Percentiles rank a stretch among this genome's conserved stretches.
Conservation (phyloP, 345 rosid species). For the Euphorbia pulcherrima region DNA sequence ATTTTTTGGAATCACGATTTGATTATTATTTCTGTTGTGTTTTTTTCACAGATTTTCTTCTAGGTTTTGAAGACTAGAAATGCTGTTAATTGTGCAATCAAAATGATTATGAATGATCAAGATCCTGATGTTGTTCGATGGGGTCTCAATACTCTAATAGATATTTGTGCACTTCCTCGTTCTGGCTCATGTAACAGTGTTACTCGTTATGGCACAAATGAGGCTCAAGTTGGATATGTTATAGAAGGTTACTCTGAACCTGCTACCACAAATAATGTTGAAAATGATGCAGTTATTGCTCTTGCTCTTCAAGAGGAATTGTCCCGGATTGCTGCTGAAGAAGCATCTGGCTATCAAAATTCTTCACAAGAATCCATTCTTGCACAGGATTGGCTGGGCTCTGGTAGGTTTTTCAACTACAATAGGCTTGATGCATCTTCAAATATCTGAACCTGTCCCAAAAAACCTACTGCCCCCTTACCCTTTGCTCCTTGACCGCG, state of each 20-base stretch:
- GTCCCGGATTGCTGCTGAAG: conserved; percentile 53
- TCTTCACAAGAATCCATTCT: conserved; percentile 45
- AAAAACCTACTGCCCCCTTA: no score
- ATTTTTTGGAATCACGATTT: not conserved
- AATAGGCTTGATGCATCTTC: no score
- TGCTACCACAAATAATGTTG: conserved; percentile 34
- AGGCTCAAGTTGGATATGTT: conserved; percentile 44
- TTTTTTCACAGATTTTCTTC: not conserved
- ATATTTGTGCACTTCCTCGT: conserved; percentile 52
- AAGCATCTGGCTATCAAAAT: conserved; percentile 39
- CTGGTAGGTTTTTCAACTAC: conserved; percentile 20
- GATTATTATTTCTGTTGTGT: not conserved
- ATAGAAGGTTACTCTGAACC: conserved; percentile 49
- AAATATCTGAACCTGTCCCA: no score
- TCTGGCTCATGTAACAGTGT: conserved; percentile 47
- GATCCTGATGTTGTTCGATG: conserved; percentile 80
- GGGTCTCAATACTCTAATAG: conserved; percentile 61
- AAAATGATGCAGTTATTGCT: conserved; percentile 77
- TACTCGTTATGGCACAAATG: conserved; percentile 44
- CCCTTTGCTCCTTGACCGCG: no score
- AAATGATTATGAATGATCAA: conserved; percentile 36
- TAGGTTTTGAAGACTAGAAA: not conserved
- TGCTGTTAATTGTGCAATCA: conserved; percentile 12
- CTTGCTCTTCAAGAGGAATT: conserved; percentile 70
- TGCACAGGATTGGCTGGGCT: conserved; percentile 56